These are phyloP conservation scores for Malassezia furfur DNA, from an alignment of 1,284 basidiomycete species.

Conservation along the genomic window DNA sequence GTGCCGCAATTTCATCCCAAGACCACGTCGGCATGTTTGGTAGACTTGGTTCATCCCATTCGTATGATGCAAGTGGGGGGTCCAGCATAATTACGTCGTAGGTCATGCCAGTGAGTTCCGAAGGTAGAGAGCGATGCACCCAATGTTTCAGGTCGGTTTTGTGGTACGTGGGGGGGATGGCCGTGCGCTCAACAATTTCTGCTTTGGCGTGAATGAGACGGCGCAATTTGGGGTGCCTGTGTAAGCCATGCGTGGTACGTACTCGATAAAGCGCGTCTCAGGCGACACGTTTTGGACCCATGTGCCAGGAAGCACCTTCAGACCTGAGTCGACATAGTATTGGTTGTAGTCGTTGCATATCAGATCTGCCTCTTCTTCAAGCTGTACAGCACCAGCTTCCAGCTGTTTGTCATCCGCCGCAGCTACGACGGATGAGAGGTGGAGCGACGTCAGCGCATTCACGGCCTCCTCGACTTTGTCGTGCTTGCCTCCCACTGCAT, in stretches of 20 bases:
- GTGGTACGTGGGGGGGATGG: constrained; percentile 37
- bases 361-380: constrained; percentile 66
- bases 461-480: too few species aligned
- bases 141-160: constrained; percentile 26
- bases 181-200: constrained; percentile 22
- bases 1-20: constrained; percentile 69
- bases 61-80: constrained; percentile 59
- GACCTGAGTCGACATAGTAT: constrained; percentile 63
- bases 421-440: too few species aligned
- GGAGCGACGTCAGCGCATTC: too few species aligned
- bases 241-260: constrained; percentile 60
- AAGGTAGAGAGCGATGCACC: constrained; percentile 22
- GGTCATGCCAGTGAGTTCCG: constrained; percentile 54
- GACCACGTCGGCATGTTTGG: constrained; percentile 52
- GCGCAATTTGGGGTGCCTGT: constrained; percentile 35
- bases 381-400: too few species aligned
- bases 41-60: constrained; percentile 25
- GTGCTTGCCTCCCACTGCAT: too few species aligned
- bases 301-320: constrained; percentile 30
- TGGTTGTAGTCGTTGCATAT: constrained; percentile 89
- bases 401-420: too few species aligned
- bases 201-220: constrained; percentile 34
- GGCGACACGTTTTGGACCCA: constrained; percentile 31
- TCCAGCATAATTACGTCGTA: constrained; percentile 91
- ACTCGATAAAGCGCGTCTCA: constrained; percentile 84